Percentiles rank a stretch among this genome's conserved stretches.
Evolutionary conservation across 345 rosid species (phyloP).

Genomic region (Eucalyptus lansdowneana): DNA sequence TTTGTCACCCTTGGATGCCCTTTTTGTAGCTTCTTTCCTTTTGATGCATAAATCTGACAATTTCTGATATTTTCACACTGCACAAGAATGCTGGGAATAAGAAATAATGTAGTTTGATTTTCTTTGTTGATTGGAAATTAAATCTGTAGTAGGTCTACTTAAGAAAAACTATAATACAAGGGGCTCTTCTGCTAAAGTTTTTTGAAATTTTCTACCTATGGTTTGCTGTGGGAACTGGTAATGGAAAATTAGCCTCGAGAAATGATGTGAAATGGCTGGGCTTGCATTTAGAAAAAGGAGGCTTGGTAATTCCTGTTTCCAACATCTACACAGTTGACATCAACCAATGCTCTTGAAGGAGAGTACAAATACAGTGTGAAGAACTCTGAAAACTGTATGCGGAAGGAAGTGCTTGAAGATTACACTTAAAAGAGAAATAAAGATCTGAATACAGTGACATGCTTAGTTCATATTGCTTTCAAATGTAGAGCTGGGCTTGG

Average conservation of each 20-base stretch:
- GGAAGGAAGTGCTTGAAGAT: neutral
- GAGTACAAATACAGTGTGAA: neutral
- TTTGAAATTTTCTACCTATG: neutral
- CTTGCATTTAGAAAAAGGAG: neutral
- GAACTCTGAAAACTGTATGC: neutral
- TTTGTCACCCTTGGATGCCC: neutral
- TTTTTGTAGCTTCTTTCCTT: neutral
- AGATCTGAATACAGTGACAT: neutral
- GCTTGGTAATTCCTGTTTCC: neutral
- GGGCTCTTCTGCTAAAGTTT: neutral
- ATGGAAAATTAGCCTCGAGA: neutral
- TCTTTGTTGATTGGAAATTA: neutral
- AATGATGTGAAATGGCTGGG: neutral
- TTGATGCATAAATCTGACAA: neutral
- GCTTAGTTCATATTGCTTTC: neutral
- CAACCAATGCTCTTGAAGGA: neutral
- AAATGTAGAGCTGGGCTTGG: neutral
- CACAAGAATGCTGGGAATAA: neutral
- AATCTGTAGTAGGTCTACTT: neutral
- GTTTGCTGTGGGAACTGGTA: neutral
- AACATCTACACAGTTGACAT: neutral
- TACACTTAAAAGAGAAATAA: neutral
- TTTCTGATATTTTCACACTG: neutral
- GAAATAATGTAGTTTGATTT: neutral
- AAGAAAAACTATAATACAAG: neutral